A percentile compares a stretch with the other conserved stretches of the same genome.
Conservation (phyloP, 225 moss, liverwort and hornwort species). For the Polytrichum commune region DNA sequence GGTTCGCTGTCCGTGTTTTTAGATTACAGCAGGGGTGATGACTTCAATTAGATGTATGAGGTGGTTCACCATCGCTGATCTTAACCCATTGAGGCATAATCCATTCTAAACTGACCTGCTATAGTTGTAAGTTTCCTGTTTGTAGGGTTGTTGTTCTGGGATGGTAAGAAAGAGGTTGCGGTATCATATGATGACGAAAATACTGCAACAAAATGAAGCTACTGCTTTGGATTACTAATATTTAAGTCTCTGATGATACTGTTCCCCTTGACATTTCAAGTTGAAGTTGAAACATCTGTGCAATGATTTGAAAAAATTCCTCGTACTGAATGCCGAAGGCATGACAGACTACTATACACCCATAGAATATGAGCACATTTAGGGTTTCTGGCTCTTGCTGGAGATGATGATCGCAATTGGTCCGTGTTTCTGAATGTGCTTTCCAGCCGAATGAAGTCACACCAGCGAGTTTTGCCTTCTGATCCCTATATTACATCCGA, state of each 20-base stretch:
- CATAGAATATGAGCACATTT: too few relatives aligned
- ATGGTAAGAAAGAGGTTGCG: not conserved
- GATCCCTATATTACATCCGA: not conserved
- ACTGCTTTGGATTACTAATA: constrained; percentile 5
- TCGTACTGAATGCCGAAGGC: constrained; percentile 20
- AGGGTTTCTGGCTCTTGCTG: not conserved
- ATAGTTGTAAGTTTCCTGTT: not conserved
- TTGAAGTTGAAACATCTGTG: not conserved
- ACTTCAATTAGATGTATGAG: too few relatives aligned
- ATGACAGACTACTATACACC: constrained; percentile 5
- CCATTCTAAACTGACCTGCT: constrained; percentile 11
- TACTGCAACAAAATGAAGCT: constrained; percentile 13
- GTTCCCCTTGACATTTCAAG: not conserved
- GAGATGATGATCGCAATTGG: not conserved
- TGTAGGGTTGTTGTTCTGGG: too few relatives aligned
- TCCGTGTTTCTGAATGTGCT: not conserved
- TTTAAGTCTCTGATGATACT: too few relatives aligned
- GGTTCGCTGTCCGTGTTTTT: too few relatives aligned
- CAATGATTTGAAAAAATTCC: constrained; percentile 8
- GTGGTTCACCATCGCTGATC: too few relatives aligned
- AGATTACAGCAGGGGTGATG: too few relatives aligned
- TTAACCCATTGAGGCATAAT: constrained; percentile 10
- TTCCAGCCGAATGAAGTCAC: not conserved
- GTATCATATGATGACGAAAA: constrained; percentile 8
- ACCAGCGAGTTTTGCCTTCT: constrained; percentile 11